These are phyloP conservation scores for Primulina tabacum DNA, from an alignment of 257 asterid genomes.

Conservation along the genomic window DNA sequence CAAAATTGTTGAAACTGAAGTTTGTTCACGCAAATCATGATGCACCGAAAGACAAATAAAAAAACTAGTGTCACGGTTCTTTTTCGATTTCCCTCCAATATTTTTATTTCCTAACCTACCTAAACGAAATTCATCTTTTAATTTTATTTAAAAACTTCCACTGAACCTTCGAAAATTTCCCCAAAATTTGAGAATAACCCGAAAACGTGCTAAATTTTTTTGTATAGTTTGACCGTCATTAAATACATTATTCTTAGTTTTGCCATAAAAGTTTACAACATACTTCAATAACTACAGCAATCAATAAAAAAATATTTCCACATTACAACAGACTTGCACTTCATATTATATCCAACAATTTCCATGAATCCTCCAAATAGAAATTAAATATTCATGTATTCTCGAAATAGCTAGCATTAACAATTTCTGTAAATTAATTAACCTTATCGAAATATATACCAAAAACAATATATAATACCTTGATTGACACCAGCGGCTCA, in stretches of 20 bases:
- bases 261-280: too few relatives aligned
- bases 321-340: not conserved
- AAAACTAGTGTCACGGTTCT: slow-evolving; percentile 27
- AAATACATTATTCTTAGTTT: too few relatives aligned
- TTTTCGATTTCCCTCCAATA: not conserved
- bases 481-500: slow-evolving; percentile 25
- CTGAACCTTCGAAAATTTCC: too few relatives aligned
- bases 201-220: too few relatives aligned
- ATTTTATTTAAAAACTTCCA: too few relatives aligned
- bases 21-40: not conserved
- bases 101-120: too few relatives aligned
- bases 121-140: too few relatives aligned
- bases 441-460: not conserved
- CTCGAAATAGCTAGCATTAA: not conserved
- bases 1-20: not conserved
- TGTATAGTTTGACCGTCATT: too few relatives aligned
- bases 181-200: too few relatives aligned
- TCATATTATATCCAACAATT: not conserved
- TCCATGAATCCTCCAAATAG: not conserved
- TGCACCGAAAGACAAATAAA: slow-evolving; percentile 22
- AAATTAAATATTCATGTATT: not conserved
- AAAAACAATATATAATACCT: slow-evolving; percentile 1
- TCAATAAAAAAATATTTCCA: too few relatives aligned
- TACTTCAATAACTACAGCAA: too few relatives aligned
- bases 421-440: not conserved